Percentiles rank a stretch among this genome's conserved stretches.
Evolutionary conservation across 1,284 basidiomycete species (phyloP).

Genomic region (Takashimella koratensis): DNA sequence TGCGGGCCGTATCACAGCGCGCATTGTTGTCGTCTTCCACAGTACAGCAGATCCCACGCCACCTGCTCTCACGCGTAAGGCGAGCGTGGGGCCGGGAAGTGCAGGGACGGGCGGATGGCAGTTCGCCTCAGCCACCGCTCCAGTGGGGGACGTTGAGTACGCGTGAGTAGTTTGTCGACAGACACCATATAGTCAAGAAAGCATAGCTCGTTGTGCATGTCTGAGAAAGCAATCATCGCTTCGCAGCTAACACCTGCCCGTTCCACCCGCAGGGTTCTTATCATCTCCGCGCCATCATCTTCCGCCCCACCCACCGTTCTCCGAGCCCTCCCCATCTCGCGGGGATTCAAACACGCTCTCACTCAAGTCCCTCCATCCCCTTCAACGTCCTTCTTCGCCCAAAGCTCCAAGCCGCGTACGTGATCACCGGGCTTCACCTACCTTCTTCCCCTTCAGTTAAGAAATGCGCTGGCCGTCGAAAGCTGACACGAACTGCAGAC

Average conservation of each 20-base stretch:
- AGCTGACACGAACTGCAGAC: slow-evolving; percentile 3
- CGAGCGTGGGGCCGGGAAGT: too few species aligned
- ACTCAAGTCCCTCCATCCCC: slow-evolving; percentile 43
- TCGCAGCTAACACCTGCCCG: too few species aligned
- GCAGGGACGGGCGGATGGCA: too few species aligned
- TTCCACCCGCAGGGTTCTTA: slow-evolving; percentile 27
- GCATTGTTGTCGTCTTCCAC: slow-evolving; percentile 19
- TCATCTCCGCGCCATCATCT: slow-evolving; percentile 15
- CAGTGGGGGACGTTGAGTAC: neutral
- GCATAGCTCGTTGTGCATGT: too few species aligned
- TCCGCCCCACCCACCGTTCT: slow-evolving; percentile 13
- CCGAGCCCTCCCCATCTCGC: slow-evolving; percentile 27
- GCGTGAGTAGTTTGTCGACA: neutral
- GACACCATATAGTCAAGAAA: too few species aligned
- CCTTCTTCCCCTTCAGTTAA: too few species aligned
- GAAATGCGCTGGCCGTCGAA: too few species aligned
- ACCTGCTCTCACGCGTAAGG: too few species aligned
- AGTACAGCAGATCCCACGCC: too few species aligned
- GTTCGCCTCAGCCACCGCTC: too few species aligned
- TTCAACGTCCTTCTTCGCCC: slow-evolving; percentile 40
- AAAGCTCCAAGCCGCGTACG: slow-evolving; percentile 42
- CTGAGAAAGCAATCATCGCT: too few species aligned
- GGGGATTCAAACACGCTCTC: slow-evolving; percentile 23
- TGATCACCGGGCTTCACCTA: too few species aligned
- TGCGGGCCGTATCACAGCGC: slow-evolving; percentile 19